Base-by-base conservation (phyloP, 73 alveolate species). In the Effrenium voratum region DNA sequence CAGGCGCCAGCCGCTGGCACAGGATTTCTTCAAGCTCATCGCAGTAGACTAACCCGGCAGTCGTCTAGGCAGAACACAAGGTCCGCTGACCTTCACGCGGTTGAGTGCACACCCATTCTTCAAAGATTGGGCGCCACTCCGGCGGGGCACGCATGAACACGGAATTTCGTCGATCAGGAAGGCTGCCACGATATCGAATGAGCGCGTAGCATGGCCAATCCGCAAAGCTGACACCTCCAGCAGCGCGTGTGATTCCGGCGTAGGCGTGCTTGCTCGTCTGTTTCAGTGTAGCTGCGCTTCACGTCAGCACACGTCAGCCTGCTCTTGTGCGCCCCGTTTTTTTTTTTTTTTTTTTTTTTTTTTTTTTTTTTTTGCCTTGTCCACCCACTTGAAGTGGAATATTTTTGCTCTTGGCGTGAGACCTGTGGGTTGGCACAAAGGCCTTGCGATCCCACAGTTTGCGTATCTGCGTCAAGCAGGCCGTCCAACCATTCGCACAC, bases 321-420 rank as follows among this genome's bases (percentile, higher is more conserved):
- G 79, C 79, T 66, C 43, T 66, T 66, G 0, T 24, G 16, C 43
- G 26, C 43, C 15, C 70, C 70, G 10, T n/a, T n/a, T n/a, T n/a
- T n/a, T n/a, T n/a, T n/a, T n/a, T n/a, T n/a, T n/a, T n/a, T n/a
- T n/a, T n/a, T n/a, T n/a, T n/a, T n/a, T n/a, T n/a, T n/a, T n/a
- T n/a, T n/a, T n/a, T n/a, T n/a, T n/a, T n/a, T 79, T 70, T 30
- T n/a, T 45, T 15, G 5, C 26, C 46, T 79, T 79, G 91, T 79
- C 91, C 30, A 79, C 91, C 91, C 91, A 45, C 36, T 15, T 79
- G 91, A 8, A 43, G 32, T 79, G 91, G 46, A 79, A 79, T 1
- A 79, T n/a, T 32, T 24, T 79, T 43, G 43, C 70, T 26, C 22
- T 45, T 45, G 5, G 44, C 72, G 5, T 47, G 45, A 1, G 57